A percentile compares a stretch with the other conserved stretches of the same genome.
These are phyloP conservation scores for Septoria petroselini DNA, from an alignment of 2,329 filamentous ascomycete species.

Conservation along the genomic window DNA sequence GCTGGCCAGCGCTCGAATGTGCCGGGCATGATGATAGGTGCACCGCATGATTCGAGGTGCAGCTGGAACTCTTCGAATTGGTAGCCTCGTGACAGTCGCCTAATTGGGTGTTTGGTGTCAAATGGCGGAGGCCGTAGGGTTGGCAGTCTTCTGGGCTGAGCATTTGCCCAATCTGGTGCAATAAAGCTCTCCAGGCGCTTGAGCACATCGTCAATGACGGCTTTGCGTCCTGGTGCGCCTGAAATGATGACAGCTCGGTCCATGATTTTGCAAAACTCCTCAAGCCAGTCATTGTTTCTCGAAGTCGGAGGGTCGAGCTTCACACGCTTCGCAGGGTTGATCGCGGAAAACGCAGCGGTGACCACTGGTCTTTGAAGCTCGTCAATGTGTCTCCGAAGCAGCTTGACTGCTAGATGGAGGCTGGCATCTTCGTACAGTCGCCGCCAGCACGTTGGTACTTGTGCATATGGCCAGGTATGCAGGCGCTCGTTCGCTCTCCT, in stretches of 20 bases:
- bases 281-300: slow-evolving; percentile 4
- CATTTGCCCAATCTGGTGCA: slow-evolving; percentile 4
- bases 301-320: not conserved
- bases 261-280: slow-evolving; percentile 60
- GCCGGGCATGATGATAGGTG: slow-evolving; percentile 67
- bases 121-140: slow-evolving; percentile 17
- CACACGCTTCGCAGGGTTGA: not conserved
- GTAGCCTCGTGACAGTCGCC: slow-evolving; percentile 12
- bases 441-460: slow-evolving; percentile 66
- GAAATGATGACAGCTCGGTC: slow-evolving; percentile 76
- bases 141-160: slow-evolving; percentile 14
- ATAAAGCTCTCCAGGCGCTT: slow-evolving; percentile 44
- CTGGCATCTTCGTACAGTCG: slow-evolving; percentile 68
- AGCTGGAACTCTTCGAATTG: slow-evolving; percentile 33
- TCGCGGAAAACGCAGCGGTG: not conserved
- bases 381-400: slow-evolving; percentile 18
- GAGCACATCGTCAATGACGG: slow-evolving; percentile 50
- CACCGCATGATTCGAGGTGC: slow-evolving; percentile 26
- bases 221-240: slow-evolving; percentile 59
- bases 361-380: not conserved
- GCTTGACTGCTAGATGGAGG: slow-evolving; percentile 57
- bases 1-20: slow-evolving; percentile 74
- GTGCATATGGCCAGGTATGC: slow-evolving; percentile 65
- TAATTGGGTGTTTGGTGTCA: slow-evolving; percentile 12
- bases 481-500: slow-evolving; percentile 63